Conservation (phyloP, 192 early-diverging fungal genomes). For the Chytriomyces sp. region DNA sequence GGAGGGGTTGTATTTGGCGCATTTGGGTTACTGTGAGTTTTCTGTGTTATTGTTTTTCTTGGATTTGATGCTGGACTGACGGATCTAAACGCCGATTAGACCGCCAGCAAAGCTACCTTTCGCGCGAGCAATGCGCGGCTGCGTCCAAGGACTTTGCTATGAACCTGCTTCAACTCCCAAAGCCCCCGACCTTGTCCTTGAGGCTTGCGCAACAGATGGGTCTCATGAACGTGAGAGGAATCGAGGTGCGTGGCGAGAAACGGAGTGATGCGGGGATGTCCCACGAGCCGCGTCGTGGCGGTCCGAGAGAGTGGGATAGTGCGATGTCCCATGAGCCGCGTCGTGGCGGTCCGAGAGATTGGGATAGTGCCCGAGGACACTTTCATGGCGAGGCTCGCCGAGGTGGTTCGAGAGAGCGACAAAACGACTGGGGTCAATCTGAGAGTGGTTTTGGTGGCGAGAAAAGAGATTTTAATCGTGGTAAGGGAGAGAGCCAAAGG, state of each 20-base stretch:
- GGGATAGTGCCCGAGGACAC: no score
- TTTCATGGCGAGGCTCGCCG: no score
- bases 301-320: no score
- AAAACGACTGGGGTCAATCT: no score
- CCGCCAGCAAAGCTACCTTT: neutral
- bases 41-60: neutral
- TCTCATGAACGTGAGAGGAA: conserved; percentile 6
- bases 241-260: conserved; percentile 19
- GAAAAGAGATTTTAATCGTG: no score
- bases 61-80: neutral
- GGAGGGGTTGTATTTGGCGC: conserved; percentile 59
- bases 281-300: no score
- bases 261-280: no score
- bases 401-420: no score
- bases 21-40: conserved; percentile 65
- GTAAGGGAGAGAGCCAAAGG: no score
- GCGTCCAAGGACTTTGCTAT: conserved; percentile 33
- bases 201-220: conserved; percentile 28
- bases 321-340: no score
- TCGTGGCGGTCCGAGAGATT: no score
- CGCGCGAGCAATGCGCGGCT: neutral
- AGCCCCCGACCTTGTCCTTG: conserved; percentile 21
- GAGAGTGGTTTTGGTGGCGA: no score
- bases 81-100: neutral
- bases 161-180: conserved; percentile 18